Evolutionary conservation across 1,284 basidiomycete species (phyloP).

Genomic region (Ustilago sp.): DNA sequence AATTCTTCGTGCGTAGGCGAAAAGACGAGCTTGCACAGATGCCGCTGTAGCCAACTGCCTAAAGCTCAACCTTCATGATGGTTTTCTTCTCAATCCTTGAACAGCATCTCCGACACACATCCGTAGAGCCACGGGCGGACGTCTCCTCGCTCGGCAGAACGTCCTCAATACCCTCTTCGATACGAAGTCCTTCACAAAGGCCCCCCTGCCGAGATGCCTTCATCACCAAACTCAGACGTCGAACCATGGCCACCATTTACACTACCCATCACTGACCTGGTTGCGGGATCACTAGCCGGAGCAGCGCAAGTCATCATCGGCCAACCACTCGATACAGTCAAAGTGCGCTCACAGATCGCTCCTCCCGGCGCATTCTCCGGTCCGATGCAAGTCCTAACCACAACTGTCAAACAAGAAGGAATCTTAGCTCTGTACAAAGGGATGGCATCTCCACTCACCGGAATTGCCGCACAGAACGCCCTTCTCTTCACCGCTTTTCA

Average conservation of each 20-base stretch:
- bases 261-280: constrained; percentile 49
- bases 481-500: constrained; percentile 92
- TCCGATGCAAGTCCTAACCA: constrained; percentile 50
- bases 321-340: constrained; percentile 60
- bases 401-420: constrained; percentile 46
- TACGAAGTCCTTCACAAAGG: background rate
- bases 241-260: constrained; percentile 54
- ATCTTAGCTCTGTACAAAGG: constrained; percentile 69
- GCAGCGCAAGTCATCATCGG: constrained; percentile 60
- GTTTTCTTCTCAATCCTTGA: background rate
- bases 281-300: constrained; percentile 54
- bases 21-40: constrained; percentile 21
- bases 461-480: constrained; percentile 96
- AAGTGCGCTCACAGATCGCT: constrained; percentile 53
- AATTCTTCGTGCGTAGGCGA: background rate
- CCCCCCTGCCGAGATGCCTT: background rate
- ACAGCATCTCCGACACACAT: too few species aligned
- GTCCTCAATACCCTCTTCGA: background rate
- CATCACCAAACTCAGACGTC: background rate
- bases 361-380: constrained; percentile 45
- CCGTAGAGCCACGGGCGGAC: too few species aligned
- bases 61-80: background rate
- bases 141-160: background rate
- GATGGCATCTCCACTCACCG: constrained; percentile 89
- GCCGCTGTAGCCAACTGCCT: constrained; percentile 1